A percentile compares a stretch with the other conserved stretches of the same genome.
Conservation (phyloP, 768 basidiomycete species). For the Lentinula guzmanii region DNA sequence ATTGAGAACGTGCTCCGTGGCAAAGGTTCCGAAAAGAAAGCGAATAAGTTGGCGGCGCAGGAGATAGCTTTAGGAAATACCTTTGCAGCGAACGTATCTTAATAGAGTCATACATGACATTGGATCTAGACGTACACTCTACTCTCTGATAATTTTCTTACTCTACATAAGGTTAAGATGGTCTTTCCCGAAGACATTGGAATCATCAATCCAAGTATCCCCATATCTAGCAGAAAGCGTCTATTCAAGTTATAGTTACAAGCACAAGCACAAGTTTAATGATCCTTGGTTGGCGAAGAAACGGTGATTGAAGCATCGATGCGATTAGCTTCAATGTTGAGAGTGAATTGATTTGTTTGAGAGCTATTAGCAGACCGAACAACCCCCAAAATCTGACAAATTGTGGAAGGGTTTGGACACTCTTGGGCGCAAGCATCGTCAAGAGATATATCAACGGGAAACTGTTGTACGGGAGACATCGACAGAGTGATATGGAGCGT, state of each 20-base stretch:
- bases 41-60: slow-evolving; percentile 9
- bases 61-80: neutral
- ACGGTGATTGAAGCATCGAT: neutral
- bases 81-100: neutral
- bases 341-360: neutral
- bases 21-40: slow-evolving; percentile 40
- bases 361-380: neutral
- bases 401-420: slow-evolving; percentile 15
- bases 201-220: too few species aligned
- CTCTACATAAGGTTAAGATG: neutral
- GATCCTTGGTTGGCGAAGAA: too few species aligned
- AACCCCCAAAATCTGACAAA: neutral
- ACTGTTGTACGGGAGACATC: slow-evolving; percentile 6
- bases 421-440: slow-evolving; percentile 13
- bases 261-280: too few species aligned
- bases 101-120: neutral
- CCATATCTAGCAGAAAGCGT: too few species aligned
- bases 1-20: slow-evolving; percentile 84
- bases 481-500: slow-evolving; percentile 19
- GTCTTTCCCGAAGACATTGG: too few species aligned
- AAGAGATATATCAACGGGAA: slow-evolving; percentile 2
- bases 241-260: too few species aligned
- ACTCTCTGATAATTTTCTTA: neutral
- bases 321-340: neutral
- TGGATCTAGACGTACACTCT: neutral